Evolutionary conservation across 202 grass and related monocot genomes (phyloP), one percentile per base, ranked within the genome.

Genomic region (Musa balbisiana): DNA sequence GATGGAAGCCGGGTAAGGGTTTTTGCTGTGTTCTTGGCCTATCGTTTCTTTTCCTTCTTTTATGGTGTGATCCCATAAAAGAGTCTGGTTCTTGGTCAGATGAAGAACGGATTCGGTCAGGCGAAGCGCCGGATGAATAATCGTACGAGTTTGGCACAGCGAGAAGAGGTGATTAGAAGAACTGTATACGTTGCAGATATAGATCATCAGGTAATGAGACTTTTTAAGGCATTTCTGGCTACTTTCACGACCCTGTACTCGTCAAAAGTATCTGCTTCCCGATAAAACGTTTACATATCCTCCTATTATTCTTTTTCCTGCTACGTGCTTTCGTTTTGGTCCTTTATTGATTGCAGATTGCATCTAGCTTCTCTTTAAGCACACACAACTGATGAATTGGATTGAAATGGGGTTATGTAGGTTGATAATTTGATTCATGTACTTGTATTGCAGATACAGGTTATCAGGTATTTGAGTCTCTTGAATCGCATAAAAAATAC

Each of bases 161-260:
- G 62, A 80, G 58, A 84, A 67, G 76, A 78, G 77, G 52, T 75
- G 25, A 84, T 84, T 69, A 54, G 53, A 67, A 55, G 53, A 56
- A 74, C 53, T 11, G 72, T 74, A 27, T 27, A 74, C 51, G 52
- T 74, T 56, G 22, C 52, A 54, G 72, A 74, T 17, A 74, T 56
- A 2, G 23, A 74, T 33, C 53, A 74, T 74, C 49, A 74, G 52
- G 52, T 74, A 53, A 53, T n/a, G 5, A 24, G 16, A 73, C 33
- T 19, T 23, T n/a, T 19, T 11, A 17, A 20, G 5, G 22, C 1
- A 25, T 64, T 23, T 64, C 8, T 24, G 62, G 62, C 9, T 64
- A 24, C 62, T 24, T 26, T 24, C 23, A 26, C 11, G 22, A 65
- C 4, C 33, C 33, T 43, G 33, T 43, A 43, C 0, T 29, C 27